A percentile compares a stretch with the other conserved stretches of the same genome.
Conservation (phyloP, 2,329 filamentous ascomycete genomes). For the Pseudogymnoascus sp. region DNA sequence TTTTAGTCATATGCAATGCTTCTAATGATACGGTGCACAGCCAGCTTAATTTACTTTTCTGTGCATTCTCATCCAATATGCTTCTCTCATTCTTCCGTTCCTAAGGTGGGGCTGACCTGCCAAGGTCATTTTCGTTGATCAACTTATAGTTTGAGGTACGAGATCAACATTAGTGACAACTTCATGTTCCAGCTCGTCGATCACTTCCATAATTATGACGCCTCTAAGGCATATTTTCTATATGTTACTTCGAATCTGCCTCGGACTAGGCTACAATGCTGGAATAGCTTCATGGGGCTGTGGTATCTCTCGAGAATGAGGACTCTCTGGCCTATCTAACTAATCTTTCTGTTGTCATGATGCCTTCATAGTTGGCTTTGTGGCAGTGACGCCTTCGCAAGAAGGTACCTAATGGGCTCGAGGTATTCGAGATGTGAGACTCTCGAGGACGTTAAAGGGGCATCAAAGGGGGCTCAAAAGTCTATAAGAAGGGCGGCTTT, state of each 20-base stretch:
- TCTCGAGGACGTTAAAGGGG: background rate
- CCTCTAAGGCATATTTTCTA: background rate
- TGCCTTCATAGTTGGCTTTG: background rate
- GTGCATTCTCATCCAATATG: background rate
- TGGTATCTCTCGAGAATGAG: background rate
- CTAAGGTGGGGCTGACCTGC: background rate
- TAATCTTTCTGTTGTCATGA: background rate
- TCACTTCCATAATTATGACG: slow-evolving; percentile 1
- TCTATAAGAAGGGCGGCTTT: background rate
- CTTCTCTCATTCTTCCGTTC: background rate
- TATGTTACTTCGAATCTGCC: background rate
- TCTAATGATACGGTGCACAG: background rate
- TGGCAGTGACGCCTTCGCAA: background rate
- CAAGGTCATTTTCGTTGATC: background rate
- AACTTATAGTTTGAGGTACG: background rate
- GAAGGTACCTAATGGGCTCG: background rate
- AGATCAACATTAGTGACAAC: background rate
- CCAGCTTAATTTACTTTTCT: background rate
- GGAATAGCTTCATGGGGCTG: slow-evolving; percentile 4
- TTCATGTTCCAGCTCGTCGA: background rate
- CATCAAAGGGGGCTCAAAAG: background rate
- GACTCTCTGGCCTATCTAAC: background rate
- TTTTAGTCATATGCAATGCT: background rate
- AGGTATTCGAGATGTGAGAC: background rate
- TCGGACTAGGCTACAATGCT: background rate